These are phyloP conservation scores for Proliferodiscus dingleyae DNA, from an alignment of 2,329 filamentous ascomycete species.

Conservation along the genomic window DNA sequence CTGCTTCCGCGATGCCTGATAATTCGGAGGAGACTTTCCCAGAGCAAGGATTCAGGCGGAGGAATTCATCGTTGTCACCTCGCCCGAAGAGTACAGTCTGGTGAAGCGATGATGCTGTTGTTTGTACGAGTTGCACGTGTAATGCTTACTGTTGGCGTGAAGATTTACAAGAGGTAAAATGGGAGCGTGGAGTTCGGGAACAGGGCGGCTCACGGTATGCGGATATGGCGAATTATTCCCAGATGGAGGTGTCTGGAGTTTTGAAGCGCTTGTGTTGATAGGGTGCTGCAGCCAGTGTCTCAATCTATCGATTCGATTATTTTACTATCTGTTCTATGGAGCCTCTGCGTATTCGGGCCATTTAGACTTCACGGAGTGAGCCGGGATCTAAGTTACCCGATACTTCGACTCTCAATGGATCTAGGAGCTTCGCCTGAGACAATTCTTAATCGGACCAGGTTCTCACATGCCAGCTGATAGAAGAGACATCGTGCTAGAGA, in stretches of 20 bases:
- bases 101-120: slow-evolving; percentile 4
- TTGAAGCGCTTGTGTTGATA: neutral
- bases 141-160: neutral
- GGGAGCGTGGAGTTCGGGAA: neutral
- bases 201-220: neutral
- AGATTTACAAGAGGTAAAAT: neutral
- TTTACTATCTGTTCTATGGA: neutral
- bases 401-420: neutral
- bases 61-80: slow-evolving; percentile 8
- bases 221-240: neutral
- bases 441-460: too few species aligned
- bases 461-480: too few species aligned
- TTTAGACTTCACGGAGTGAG: too few species aligned
- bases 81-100: slow-evolving; percentile 19
- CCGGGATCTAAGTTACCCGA: neutral
- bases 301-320: neutral
- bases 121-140: neutral
- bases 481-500: too few species aligned
- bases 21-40: slow-evolving; percentile 9
- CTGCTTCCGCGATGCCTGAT: slow-evolving; percentile 10
- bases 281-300: neutral
- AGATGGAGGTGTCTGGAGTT: neutral
- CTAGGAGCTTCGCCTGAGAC: too few species aligned
- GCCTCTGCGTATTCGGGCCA: too few species aligned
- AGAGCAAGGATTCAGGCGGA: slow-evolving; percentile 6